Evolutionary conservation across 2,329 filamentous ascomycete genomes (phyloP), one percentile per base, ranked within the genome.

Genomic region (Cladosporium velox): DNA sequence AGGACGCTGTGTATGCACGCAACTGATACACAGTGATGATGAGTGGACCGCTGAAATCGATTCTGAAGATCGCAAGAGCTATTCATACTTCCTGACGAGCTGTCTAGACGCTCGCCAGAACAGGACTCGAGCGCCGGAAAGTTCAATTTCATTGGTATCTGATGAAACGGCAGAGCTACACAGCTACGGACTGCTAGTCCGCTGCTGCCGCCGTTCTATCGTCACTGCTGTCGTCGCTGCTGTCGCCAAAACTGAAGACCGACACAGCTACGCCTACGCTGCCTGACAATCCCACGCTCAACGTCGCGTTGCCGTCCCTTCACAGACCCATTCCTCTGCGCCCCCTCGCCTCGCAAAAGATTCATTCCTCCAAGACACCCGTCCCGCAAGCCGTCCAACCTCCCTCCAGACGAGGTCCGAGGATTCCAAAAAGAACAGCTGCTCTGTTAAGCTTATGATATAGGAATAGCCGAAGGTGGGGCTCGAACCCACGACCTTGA

Each of bases 381-480:
- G 4, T 8, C 1, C 38, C 18, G 18, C 38, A 47, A 18, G n/a
- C n/a, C n/a, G 21, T 47, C 41, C 18, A 4, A 11, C 18, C 10
- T 11, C 10, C 0, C 18, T 47, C n/a, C n/a, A 47, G 2, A 10
- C n/a, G 4, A 52, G 5, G 34, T 10, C 34, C 34, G 14, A 30
- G 30, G 30, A 30, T 18, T 4, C 14, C 3, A 60, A 62, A 62
- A 62, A 62, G 47, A 28, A 62, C 44, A 62, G 59, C 44, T 62
- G 44, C 47, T 49, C 30, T 5, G 7, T 4, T 3, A 30, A 41
- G 44, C 41, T 34, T 38, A 10, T 52, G 18, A 52, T 52, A 68
- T 68, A 71, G 68, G 69, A 71, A 71, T 67, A 71, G 69, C 69
- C 69, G 69, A 71, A 71, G 69, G 70, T 65, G 69, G 69, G 68